Percentiles rank a stretch among this genome's conserved stretches.
Evolutionary conservation across 352 stramenopile species (phyloP).

Genomic region (Pythium chondricola): DNA sequence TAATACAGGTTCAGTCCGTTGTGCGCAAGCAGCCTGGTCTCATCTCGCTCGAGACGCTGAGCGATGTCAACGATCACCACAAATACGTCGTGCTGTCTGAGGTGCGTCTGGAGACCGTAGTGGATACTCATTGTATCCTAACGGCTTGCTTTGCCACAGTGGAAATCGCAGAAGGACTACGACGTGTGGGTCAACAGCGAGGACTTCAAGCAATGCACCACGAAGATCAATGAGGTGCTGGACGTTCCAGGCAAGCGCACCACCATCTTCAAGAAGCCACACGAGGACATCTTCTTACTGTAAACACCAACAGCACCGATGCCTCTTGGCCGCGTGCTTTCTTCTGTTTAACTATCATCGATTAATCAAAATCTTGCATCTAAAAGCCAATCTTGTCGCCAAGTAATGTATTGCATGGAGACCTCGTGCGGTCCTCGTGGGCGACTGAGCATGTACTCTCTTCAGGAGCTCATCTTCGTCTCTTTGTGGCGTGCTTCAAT

Average conservation of each 20-base stretch:
- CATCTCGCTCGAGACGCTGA: slow-evolving; percentile 76
- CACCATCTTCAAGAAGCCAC: slow-evolving; percentile 71
- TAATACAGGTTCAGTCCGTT: slow-evolving; percentile 59
- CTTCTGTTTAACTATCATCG: slow-evolving; percentile 22
- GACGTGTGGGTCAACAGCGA: slow-evolving; percentile 70
- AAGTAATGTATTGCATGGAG: too few relatives aligned
- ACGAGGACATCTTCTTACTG: slow-evolving; percentile 85
- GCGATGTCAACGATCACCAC: slow-evolving; percentile 79
- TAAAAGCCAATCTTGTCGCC: neutral
- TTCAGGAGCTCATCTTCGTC: too few relatives aligned
- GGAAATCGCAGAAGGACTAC: slow-evolving; percentile 78
- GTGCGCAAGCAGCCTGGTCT: slow-evolving; percentile 69
- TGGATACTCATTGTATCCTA: neutral
- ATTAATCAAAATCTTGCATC: slow-evolving; percentile 3
- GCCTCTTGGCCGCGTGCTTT: neutral
- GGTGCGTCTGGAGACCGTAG: slow-evolving; percentile 19
- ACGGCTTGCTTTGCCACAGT: slow-evolving; percentile 28
- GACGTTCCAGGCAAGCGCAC: slow-evolving; percentile 82
- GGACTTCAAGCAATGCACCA: slow-evolving; percentile 73
- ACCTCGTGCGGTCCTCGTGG: too few relatives aligned
- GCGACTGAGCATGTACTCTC: too few relatives aligned
- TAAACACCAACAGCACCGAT: slow-evolving; percentile 18
- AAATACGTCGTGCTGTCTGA: slow-evolving; percentile 85
- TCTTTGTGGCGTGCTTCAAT: too few relatives aligned
- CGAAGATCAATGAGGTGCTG: slow-evolving; percentile 82